Conservation (phyloP, 208 protist genomes). For the Vickermania spadyakhi region DNA sequence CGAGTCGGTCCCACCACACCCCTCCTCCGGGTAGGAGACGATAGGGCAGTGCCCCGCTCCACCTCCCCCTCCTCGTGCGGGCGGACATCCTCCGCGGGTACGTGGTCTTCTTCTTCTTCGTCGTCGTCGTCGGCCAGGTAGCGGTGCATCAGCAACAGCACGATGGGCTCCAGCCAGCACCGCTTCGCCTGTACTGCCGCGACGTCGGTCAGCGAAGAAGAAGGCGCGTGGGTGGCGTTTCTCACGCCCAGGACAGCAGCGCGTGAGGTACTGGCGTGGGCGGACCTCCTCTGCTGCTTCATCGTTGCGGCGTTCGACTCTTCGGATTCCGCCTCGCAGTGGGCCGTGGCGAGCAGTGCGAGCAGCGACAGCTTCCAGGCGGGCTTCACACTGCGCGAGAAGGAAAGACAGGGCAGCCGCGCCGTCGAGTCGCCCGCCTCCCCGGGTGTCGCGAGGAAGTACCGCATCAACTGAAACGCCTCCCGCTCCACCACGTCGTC, state of each 20-base stretch:
- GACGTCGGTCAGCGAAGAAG: no score
- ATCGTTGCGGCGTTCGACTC: no score
- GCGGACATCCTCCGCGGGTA: no score
- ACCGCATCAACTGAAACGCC: neutral
- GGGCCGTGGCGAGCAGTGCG: neutral
- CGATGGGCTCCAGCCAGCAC: neutral
- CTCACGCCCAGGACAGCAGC: no score
- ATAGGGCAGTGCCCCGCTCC: no score
- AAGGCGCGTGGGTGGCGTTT: no score
- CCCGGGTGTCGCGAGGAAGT: neutral
- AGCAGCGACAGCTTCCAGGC: neutral
- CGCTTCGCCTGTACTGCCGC: neutral
- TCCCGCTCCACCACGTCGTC: neutral
- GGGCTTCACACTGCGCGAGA: neutral
- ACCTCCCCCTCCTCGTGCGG: no score
- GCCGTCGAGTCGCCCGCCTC: neutral
- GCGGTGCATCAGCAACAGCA: neutral
- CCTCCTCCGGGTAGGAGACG: no score
- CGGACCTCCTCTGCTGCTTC: no score
- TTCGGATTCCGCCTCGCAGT: neutral
- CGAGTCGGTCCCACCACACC: no score
- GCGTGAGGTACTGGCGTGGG: no score
- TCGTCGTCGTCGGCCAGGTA: neutral
- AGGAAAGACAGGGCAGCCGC: neutral
- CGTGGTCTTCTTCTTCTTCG: no score